These are phyloP conservation scores for Piper betle DNA, from an alignment of 164 flowering plant genomes.

Conservation along the genomic window DNA sequence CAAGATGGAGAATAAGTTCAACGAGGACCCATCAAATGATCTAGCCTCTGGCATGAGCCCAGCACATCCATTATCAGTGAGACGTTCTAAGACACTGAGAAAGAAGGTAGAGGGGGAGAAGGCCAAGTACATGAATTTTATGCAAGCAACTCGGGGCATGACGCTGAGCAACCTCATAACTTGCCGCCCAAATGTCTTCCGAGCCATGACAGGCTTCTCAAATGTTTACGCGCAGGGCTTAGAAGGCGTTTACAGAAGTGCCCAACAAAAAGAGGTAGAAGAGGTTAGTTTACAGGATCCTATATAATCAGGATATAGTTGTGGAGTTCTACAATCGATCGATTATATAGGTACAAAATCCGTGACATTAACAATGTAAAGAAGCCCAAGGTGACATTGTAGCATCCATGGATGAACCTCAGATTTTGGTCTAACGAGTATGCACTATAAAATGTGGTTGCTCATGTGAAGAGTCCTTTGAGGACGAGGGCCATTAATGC, in stretches of 20 bases:
- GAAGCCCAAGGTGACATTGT: too few species aligned
- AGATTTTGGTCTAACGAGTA: too few species aligned
- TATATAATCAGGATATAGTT: not conserved
- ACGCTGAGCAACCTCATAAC: constrained; percentile 49
- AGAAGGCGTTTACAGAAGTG: constrained; percentile 27
- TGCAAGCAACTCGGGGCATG: constrained; percentile 41
- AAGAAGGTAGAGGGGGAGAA: constrained; percentile 45
- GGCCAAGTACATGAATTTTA: constrained; percentile 35
- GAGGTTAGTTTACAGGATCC: not conserved
- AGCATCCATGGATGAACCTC: too few species aligned
- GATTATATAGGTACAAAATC: too few species aligned
- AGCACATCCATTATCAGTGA: constrained; percentile 39
- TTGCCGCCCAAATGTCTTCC: constrained; percentile 61
- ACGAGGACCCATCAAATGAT: constrained; percentile 12
- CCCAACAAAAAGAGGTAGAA: not conserved
- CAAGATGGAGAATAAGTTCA: too few species aligned
- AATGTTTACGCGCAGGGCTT: constrained; percentile 33
- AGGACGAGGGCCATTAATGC: too few species aligned
- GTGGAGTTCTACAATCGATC: too few species aligned
- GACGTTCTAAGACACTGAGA: constrained; percentile 40
- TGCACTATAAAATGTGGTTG: too few species aligned
- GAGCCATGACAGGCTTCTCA: constrained; percentile 48
- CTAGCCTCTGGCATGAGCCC: constrained; percentile 20
- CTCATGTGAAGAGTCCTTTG: too few species aligned
- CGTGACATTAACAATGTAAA: too few species aligned